Evolutionary conservation across 148 eudicot genomes (phyloP).

Genomic region (Amaranthus cruentus): DNA sequence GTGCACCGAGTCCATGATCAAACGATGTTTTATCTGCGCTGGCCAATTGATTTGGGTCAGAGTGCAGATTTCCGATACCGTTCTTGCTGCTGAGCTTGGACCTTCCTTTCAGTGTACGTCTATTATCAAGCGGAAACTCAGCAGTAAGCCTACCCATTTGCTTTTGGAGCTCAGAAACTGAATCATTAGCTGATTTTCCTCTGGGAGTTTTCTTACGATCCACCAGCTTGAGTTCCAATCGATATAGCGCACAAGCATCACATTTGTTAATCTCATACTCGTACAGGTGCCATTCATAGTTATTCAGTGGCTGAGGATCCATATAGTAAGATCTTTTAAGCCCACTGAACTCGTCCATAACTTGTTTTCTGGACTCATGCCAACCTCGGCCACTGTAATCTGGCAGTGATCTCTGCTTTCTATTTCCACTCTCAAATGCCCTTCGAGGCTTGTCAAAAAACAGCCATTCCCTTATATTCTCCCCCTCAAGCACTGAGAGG

Average conservation of each 20-base stretch:
- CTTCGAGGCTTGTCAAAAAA: slow-evolving; percentile 96
- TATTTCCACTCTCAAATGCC: slow-evolving; percentile 95
- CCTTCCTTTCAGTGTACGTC: slow-evolving; percentile 55
- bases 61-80: slow-evolving; percentile 33
- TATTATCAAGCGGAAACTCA: slow-evolving; percentile 66
- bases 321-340: slow-evolving; percentile 92
- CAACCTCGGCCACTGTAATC: slow-evolving; percentile 92
- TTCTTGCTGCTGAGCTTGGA: slow-evolving; percentile 46
- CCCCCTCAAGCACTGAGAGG: slow-evolving; percentile 71
- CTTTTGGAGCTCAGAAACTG: slow-evolving; percentile 91
- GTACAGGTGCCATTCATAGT: slow-evolving; percentile 90
- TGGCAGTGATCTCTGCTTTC: slow-evolving; percentile 90
- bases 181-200: slow-evolving; percentile 60
- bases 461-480: slow-evolving; percentile 93
- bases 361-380: slow-evolving; percentile 91
- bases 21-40: slow-evolving; percentile 33
- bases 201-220: slow-evolving; percentile 75
- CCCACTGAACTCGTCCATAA: slow-evolving; percentile 77
- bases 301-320: slow-evolving; percentile 94
- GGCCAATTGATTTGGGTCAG: slow-evolving; percentile 33
- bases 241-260: slow-evolving; percentile 76
- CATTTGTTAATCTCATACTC: slow-evolving; percentile 82
- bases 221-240: slow-evolving; percentile 80
- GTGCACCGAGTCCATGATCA: slow-evolving; percentile 46
- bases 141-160: slow-evolving; percentile 93